Conservation (phyloP, 164 flowering plant genomes). For the Annona squamosa region DNA sequence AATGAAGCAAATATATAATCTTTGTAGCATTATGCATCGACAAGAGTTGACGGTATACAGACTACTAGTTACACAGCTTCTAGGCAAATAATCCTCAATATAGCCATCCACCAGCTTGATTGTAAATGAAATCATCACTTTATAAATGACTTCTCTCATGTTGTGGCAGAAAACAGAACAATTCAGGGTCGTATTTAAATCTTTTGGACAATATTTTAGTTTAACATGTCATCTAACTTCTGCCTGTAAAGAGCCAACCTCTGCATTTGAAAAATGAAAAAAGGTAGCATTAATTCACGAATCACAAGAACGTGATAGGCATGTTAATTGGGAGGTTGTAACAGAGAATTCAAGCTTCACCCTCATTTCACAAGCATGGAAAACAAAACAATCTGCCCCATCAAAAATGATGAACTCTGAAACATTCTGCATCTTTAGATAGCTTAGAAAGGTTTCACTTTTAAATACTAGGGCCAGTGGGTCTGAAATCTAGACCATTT, state of each 20-base stretch:
- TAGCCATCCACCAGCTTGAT: not conserved
- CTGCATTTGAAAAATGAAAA: constrained; percentile 33
- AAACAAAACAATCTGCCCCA: not conserved
- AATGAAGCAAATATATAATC: no score
- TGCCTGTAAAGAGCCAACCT: constrained; percentile 85
- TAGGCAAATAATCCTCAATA: not conserved
- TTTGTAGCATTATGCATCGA: no score
- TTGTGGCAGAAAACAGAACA: not conserved
- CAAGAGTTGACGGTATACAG: not conserved
- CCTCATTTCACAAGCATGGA: not conserved
- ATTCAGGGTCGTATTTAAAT: not conserved
- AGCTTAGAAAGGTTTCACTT: not conserved
- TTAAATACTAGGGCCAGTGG: not conserved
- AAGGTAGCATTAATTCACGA: not conserved
- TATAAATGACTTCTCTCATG: not conserved
- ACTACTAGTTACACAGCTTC: not conserved
- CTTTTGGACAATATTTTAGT: constrained; percentile 16
- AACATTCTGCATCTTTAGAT: not conserved
- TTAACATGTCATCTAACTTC: constrained; percentile 82
- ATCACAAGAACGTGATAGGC: not conserved
- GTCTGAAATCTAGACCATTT: not conserved
- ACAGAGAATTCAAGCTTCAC: not conserved
- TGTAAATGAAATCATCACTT: not conserved
- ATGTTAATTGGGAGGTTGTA: not conserved
- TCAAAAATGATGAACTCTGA: not conserved